Conservation (phyloP, 164 flowering plant species). For the Vitis amurensis region DNA sequence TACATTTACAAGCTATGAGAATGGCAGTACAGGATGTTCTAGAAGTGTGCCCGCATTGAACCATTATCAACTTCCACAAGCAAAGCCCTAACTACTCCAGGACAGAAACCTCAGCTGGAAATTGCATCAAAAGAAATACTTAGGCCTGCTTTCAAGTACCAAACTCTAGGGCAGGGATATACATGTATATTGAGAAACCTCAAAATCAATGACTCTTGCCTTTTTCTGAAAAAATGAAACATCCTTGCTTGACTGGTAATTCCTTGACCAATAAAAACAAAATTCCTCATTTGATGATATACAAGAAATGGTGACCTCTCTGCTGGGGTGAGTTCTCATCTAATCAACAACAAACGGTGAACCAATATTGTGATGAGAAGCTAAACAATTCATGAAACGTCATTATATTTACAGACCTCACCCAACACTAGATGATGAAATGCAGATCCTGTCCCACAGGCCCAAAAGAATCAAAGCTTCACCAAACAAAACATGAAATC, state of each 20-base stretch:
- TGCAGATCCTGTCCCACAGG: neutral
- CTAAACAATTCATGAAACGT: constrained; percentile 19
- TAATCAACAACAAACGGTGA: constrained; percentile 12
- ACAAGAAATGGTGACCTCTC: constrained; percentile 6
- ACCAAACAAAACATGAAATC: constrained; percentile 1
- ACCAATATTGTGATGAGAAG: constrained; percentile 22
- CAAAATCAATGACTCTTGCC: neutral
- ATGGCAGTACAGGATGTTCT: no score
- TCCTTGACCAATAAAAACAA: constrained; percentile 1
- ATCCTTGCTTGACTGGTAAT: neutral
- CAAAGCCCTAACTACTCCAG: no score
- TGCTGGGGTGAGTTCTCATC: constrained; percentile 28
- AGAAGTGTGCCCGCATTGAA: no score
- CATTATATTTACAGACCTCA: constrained; percentile 24
- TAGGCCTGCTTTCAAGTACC: no score
- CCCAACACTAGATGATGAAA: constrained; percentile 12
- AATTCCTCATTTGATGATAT: constrained; percentile 16
- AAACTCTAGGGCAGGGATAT: no score
- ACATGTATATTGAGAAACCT: no score
- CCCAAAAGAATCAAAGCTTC: constrained; percentile 8
- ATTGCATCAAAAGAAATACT: no score
- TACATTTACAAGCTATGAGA: no score
- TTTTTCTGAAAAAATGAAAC: neutral
- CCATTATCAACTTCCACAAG: no score
- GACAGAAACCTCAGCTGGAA: no score